These are phyloP conservation scores for Fusarium annulatum DNA, from an alignment of 2,329 filamentous ascomycete genomes.

Conservation along the genomic window DNA sequence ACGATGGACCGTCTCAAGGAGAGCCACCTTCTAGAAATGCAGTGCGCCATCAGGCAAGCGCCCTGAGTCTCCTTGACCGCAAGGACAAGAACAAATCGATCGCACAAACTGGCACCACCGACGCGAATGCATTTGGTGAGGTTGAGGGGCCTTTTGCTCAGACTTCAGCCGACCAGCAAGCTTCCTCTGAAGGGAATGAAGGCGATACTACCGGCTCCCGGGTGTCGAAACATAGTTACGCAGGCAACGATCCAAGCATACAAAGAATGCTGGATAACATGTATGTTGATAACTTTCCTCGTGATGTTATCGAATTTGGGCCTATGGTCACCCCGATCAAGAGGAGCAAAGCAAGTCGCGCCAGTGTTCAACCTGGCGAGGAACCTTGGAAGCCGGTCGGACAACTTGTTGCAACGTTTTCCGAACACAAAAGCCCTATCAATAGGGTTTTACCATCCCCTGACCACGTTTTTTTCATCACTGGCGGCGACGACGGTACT, in stretches of 20 bases:
- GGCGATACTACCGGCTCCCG: conserved; percentile 53
- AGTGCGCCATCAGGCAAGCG: conserved; percentile 69
- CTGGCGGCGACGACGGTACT: conserved; percentile 88
- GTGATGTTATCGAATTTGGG: conserved; percentile 77
- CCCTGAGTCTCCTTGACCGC: conserved; percentile 67
- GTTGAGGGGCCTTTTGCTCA: conserved; percentile 67
- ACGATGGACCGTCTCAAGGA: conserved; percentile 55
- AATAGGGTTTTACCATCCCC: conserved; percentile 85
- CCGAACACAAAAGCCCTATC: conserved; percentile 85
- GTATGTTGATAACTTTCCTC: conserved; percentile 78
- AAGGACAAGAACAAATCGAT: conserved; percentile 69
- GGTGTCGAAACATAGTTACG: conserved; percentile 80
- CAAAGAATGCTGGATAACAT: conserved; percentile 83
- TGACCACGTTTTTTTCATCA: conserved; percentile 95
- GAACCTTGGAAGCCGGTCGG: conserved; percentile 83
- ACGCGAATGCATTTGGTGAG: conserved; percentile 69
- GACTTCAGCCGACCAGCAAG: conserved; percentile 34
- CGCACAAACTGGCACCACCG: conserved; percentile 69
- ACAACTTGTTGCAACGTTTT: conserved; percentile 85
- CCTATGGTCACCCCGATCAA: conserved; percentile 80
- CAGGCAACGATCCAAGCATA: conserved; percentile 78
- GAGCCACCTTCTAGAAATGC: conserved; percentile 57
- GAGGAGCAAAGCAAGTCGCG: conserved; percentile 62
- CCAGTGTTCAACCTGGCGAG: conserved; percentile 58
- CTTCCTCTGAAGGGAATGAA: conserved; percentile 41